Evolutionary conservation across 306 rosid species (phyloP).

Genomic region (Albizia julibrissin): DNA sequence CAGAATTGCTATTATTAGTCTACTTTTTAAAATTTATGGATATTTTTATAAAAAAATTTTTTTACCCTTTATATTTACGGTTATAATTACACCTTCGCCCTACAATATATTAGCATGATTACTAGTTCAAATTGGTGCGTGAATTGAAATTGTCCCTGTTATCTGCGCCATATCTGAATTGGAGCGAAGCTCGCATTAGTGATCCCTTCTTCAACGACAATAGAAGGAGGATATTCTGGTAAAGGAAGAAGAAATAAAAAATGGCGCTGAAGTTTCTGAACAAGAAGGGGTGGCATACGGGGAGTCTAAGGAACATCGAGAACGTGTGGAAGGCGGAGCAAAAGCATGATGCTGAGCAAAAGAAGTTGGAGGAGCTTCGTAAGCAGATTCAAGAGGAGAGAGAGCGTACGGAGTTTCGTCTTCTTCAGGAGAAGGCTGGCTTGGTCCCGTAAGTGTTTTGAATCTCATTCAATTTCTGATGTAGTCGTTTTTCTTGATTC

Average conservation of each 20-base stretch:
- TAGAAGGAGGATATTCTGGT: not conserved
- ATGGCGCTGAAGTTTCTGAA: constrained; percentile 94
- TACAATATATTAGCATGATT: too few species aligned
- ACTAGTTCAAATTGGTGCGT: too few species aligned
- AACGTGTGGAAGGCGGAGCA: constrained; percentile 99
- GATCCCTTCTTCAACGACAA: not conserved
- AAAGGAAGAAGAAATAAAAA: constrained; percentile 3
- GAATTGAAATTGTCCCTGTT: not conserved
- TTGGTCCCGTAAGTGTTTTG: constrained; percentile 69
- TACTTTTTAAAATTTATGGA: too few species aligned
- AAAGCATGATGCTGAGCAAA: constrained; percentile 84
- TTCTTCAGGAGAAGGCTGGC: constrained; percentile 93
- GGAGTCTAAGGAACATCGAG: constrained; percentile 87
- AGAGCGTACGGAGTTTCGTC: constrained; percentile 86
- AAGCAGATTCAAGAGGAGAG: constrained; percentile 89
- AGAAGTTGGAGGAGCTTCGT: constrained; percentile 92
- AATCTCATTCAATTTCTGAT: not conserved
- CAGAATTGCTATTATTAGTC: too few species aligned
- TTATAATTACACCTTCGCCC: too few species aligned
- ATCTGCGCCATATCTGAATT: not conserved
- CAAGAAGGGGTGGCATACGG: constrained; percentile 99
- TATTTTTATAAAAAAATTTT: too few species aligned
- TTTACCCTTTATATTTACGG: too few species aligned
- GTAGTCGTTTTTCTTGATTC: not conserved
- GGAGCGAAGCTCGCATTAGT: not conserved